Evolutionary conservation across 2,329 filamentous ascomycete species (phyloP), one percentile per base, ranked within the genome.

Genomic region (Achaetomium macrosporum): DNA sequence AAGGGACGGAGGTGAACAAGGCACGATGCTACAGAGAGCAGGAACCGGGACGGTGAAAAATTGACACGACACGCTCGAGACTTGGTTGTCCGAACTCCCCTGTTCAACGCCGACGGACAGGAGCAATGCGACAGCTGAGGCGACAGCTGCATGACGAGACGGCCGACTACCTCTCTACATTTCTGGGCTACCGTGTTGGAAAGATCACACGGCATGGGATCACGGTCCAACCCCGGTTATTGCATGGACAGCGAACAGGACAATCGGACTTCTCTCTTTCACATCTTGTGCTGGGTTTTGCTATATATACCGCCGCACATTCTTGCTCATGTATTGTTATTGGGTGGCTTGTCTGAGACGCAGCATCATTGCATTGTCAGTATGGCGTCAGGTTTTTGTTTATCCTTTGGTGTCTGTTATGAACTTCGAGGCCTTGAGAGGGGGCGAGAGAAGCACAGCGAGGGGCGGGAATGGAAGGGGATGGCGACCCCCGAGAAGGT

Each of bases 281-380:
- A 39, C 19, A 3, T 13, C 15, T 35, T 37, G 35, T 42, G 5
- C 50, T 48, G 42, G 15, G 43, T 35, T 19, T 42, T 49, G 37
- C 43, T 46, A 13, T 33, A 35, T 35, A n/a, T 36, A 25, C n/a
- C n/a, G 10, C n/a, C 6, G 25, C 25, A 7, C 25, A 25, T 25
- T 30, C 16, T 42, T 46, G 20, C 41, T n/a, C n/a, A n/a, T 42
- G 37, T 37, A 16, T 46, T 50, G 35, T 44, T 46, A 37, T 39
- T 25, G 53, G 20, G n/a, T 30, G 36, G 42, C 20, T 19, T 43
- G 36, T 35, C 31, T 42, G 13, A n/a, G 50, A 33, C 25, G 36
- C 13, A 47, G 45, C 45, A 53, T 48, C 25, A 44, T 35, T 53
- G 50, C 51, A 53, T 53, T 51, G n/a, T 49, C 17, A 16, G 45